Evolutionary conservation across 768 basidiomycete species (phyloP).

Genomic region (Suillus fuscotomentosus): DNA sequence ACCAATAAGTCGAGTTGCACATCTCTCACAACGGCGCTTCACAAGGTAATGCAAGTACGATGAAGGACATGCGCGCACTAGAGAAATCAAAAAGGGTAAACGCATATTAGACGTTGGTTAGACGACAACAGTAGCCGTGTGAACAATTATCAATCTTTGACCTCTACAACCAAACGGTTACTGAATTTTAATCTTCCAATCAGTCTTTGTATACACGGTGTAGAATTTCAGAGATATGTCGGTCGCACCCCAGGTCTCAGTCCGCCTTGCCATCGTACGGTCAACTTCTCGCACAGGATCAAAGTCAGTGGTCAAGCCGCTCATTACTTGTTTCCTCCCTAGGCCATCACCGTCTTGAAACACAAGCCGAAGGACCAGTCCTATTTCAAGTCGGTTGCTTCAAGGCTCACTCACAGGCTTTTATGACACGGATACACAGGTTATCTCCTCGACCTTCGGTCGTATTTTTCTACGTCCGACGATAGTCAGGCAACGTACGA

Average conservation of each 20-base stretch:
- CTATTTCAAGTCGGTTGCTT: conserved; percentile 18
- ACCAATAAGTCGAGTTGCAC: too few species aligned
- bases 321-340: not conserved
- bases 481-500: not conserved
- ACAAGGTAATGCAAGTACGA: too few species aligned
- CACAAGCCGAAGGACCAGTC: conserved; percentile 25
- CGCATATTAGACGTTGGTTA: not conserved
- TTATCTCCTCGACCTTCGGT: conserved; percentile 26
- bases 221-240: not conserved
- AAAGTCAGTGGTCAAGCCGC: not conserved
- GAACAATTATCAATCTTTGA: too few species aligned
- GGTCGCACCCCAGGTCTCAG: not conserved
- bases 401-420: not conserved
- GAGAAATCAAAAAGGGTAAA: not conserved
- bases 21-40: too few species aligned
- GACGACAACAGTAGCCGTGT: too few species aligned
- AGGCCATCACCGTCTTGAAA: conserved; percentile 25
- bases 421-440: conserved; percentile 12
- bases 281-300: not conserved
- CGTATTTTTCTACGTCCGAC: conserved; percentile 17
- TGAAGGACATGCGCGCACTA: not conserved
- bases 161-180: too few species aligned
- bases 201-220: too few species aligned
- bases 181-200: too few species aligned
- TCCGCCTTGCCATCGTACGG: conserved; percentile 1